Conservation (phyloP, 306 rosid genomes). For the Acmispon strigosus region DNA sequence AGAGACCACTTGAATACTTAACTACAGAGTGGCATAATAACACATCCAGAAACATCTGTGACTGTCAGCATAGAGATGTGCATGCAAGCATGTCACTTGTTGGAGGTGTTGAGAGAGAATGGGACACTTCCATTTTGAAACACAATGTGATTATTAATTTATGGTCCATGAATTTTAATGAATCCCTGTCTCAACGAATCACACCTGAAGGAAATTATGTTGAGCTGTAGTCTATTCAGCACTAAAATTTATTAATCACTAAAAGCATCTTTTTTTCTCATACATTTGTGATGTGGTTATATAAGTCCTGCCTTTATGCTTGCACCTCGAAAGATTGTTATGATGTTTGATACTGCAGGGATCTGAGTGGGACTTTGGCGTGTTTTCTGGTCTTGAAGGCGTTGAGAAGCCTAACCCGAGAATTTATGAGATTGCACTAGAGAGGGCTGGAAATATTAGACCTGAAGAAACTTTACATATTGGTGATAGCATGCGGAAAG, state of each 20-base stretch:
- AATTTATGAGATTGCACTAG: slow-evolving; percentile 74
- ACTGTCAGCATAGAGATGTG: not conserved
- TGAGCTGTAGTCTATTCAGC: not conserved
- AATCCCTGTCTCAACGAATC: not conserved
- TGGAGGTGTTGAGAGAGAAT: not conserved
- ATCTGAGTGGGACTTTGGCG: slow-evolving; percentile 94
- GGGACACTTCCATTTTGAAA: slow-evolving; percentile 1
- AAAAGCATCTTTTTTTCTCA: not conserved
- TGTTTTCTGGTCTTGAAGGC: slow-evolving; percentile 91
- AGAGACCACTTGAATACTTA: not conserved
- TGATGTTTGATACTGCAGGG: slow-evolving; percentile 50
- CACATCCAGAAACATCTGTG: not conserved
- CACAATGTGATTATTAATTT: not conserved
- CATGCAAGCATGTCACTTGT: not conserved
- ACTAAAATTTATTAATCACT: not conserved
- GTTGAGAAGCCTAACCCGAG: slow-evolving; percentile 83
- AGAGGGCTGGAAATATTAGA: slow-evolving; percentile 65
- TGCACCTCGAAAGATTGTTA: not conserved
- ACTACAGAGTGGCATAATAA: not conserved
- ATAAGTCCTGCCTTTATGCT: not conserved
- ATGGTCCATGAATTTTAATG: not conserved
- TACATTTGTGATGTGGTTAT: not conserved
- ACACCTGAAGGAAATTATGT: not conserved
- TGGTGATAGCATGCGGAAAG: slow-evolving; percentile 94
- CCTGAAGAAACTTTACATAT: slow-evolving; percentile 71